A percentile compares a stretch with the other conserved stretches of the same genome.
phyloP scores from a whole-genome alignment of 2,329 filamentous ascomycete species.

The Fusarium tricinctum region DNA sequence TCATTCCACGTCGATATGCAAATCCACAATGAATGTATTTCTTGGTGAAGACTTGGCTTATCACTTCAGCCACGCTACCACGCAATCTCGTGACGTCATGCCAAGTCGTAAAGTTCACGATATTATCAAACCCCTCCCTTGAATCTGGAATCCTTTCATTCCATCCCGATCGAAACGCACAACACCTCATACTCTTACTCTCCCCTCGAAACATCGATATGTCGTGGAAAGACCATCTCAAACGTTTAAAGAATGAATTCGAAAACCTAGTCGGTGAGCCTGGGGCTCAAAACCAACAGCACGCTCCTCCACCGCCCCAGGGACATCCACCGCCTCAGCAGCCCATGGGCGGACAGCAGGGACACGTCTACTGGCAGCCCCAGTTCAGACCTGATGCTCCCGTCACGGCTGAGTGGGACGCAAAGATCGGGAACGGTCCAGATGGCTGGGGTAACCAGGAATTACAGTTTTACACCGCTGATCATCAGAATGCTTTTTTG shows the following conservation, averaged over 20 bases:
- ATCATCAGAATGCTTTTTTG: slow-evolving; percentile 67
- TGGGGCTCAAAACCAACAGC: slow-evolving; percentile 38
- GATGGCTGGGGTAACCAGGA: slow-evolving; percentile 75
- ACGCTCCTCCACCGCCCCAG: slow-evolving; percentile 41
- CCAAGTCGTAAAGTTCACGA: slow-evolving; percentile 19
- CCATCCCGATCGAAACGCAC: background rate
- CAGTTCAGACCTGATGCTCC: slow-evolving; percentile 62
- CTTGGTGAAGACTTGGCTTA: slow-evolving; percentile 10
- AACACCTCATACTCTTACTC: too few species aligned
- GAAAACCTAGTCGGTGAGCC: slow-evolving; percentile 54
- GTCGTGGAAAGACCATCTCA: slow-evolving; percentile 57
- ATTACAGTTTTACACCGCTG: slow-evolving; percentile 68
- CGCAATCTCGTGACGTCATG: slow-evolving; percentile 37
- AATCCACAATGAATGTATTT: background rate
- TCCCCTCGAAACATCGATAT: slow-evolving; percentile 34
- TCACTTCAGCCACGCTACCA: slow-evolving; percentile 23
- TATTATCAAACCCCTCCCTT: slow-evolving; percentile 4
- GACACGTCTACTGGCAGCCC: slow-evolving; percentile 65
- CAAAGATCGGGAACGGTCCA: slow-evolving; percentile 67
- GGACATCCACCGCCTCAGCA: slow-evolving; percentile 43
- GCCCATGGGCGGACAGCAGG: slow-evolving; percentile 34
- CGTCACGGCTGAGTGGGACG: slow-evolving; percentile 66
- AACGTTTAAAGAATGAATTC: slow-evolving; percentile 57
- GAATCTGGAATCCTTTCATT: background rate
- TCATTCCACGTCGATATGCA: background rate